Conservation (phyloP, 2,329 filamentous ascomycete species). For the Torrubiella hemipterigena region DNA sequence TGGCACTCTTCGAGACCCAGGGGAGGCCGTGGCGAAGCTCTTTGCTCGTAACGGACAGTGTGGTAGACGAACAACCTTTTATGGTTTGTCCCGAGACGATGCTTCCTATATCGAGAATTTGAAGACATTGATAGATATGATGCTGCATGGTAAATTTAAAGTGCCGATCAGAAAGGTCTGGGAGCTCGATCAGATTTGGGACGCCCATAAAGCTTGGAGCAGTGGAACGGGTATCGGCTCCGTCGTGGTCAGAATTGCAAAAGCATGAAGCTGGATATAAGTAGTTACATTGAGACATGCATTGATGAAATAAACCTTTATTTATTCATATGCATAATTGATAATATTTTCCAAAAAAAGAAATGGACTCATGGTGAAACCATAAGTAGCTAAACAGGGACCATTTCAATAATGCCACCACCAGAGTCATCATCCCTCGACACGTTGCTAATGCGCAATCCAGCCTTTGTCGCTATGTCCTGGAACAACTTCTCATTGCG, state of each 20-base stretch:
- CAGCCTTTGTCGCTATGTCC: background rate
- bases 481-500: background rate
- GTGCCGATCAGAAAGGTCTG: constrained; percentile 26
- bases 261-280: background rate
- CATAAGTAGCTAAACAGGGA: background rate
- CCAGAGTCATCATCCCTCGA: background rate
- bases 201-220: constrained; percentile 15
- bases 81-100: constrained; percentile 21
- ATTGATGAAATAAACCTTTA: too few species aligned
- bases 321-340: too few species aligned
- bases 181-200: constrained; percentile 25
- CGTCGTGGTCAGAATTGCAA: background rate
- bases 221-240: background rate
- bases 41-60: constrained; percentile 15
- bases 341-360: too few species aligned
- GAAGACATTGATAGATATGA: constrained; percentile 17
- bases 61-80: constrained; percentile 21
- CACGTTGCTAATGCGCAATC: background rate
- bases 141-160: constrained; percentile 17
- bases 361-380: too few species aligned
- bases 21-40: constrained; percentile 20
- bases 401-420: background rate
- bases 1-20: constrained; percentile 19
- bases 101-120: constrained; percentile 19
- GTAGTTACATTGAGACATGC: background rate